These are phyloP conservation scores for Camellia sinensis DNA, from an alignment of 148 eudicot genomes.

Conservation along the genomic window DNA sequence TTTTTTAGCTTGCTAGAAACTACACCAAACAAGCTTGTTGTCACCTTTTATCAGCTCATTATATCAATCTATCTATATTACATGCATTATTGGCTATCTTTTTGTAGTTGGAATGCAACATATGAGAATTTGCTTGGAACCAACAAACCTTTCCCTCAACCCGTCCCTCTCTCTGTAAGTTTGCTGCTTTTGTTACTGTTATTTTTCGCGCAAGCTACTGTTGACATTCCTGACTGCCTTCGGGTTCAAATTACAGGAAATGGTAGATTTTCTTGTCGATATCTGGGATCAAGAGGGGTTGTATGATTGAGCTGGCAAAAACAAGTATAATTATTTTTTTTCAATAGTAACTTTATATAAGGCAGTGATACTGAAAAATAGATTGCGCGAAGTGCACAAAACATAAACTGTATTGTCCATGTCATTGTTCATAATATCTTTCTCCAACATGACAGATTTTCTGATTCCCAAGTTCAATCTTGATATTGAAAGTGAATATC, in stretches of 20 bases:
- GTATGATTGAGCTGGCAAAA: slow-evolving; percentile 32
- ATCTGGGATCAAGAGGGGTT: slow-evolving; percentile 61
- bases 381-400: background rate
- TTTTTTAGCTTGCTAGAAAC: too few relatives aligned
- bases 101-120: slow-evolving; percentile 62
- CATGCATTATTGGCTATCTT: background rate
- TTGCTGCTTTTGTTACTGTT: background rate
- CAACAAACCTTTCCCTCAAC: slow-evolving; percentile 60
- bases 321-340: background rate
- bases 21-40: too few relatives aligned
- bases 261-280: slow-evolving; percentile 57
- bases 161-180: slow-evolving; percentile 64
- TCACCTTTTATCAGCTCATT: too few relatives aligned
- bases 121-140: slow-evolving; percentile 72
- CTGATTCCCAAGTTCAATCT: too few relatives aligned
- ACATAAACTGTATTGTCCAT: background rate
- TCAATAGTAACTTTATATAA: background rate
- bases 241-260: slow-evolving; percentile 30
- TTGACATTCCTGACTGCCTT: background rate
- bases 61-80: background rate
- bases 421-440: background rate
- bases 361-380: background rate
- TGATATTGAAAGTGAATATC: too few relatives aligned
- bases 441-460: too few relatives aligned
- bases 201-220: background rate